Conservation (phyloP, 345 rosid genomes). For the Stellera chamaejasme region DNA sequence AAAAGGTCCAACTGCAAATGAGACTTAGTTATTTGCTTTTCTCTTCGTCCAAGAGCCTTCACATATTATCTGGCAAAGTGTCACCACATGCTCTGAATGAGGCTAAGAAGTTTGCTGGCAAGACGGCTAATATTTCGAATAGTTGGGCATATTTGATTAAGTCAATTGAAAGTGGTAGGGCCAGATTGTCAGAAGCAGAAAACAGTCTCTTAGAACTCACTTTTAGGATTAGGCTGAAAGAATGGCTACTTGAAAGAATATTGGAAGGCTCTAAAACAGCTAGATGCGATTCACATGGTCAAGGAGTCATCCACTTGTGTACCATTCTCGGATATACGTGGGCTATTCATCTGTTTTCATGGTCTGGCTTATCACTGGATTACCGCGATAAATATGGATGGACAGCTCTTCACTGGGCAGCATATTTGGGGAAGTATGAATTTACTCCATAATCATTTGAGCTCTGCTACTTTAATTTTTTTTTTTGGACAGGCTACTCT, state of each 20-base stretch:
- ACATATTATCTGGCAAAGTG: slow-evolving; percentile 43
- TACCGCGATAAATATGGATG: slow-evolving; percentile 88
- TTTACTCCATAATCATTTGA: slow-evolving; percentile 4
- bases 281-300: slow-evolving; percentile 69
- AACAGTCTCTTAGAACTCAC: slow-evolving; percentile 54
- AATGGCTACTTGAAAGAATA: slow-evolving; percentile 88
- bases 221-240: slow-evolving; percentile 65
- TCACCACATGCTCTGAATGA: slow-evolving; percentile 41
- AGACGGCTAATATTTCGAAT: slow-evolving; percentile 38
- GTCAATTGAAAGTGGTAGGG: slow-evolving; percentile 38
- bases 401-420: slow-evolving; percentile 99
- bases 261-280: slow-evolving; percentile 45
- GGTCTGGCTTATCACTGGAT: slow-evolving; percentile 70
- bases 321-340: slow-evolving; percentile 83
- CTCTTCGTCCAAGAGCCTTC: slow-evolving; percentile 55
- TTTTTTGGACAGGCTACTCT: neutral
- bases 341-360: slow-evolving; percentile 67
- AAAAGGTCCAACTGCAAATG: slow-evolving; percentile 60
- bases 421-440: slow-evolving; percentile 65
- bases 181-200: slow-evolving; percentile 54
- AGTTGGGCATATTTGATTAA: slow-evolving; percentile 71
- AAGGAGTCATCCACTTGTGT: slow-evolving; percentile 86
- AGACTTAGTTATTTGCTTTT: slow-evolving; percentile 76
- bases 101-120: slow-evolving; percentile 50
- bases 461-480: neutral